Percentiles rank a stretch among this genome's conserved stretches.
Conservation (phyloP, 305 asterid genomes). For the Vinca major region DNA sequence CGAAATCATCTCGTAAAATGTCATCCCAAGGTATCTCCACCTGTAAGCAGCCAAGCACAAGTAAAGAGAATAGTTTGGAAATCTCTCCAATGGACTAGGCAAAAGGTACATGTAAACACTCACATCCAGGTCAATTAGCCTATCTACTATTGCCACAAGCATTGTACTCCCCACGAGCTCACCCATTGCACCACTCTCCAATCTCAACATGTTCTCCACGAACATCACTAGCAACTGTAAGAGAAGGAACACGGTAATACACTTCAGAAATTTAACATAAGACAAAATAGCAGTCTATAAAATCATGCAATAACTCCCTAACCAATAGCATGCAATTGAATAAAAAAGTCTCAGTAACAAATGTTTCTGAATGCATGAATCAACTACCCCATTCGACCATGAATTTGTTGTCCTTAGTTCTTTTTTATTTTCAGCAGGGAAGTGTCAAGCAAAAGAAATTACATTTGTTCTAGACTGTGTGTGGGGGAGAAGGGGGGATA, state of each 20-base stretch:
- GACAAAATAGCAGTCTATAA: neutral
- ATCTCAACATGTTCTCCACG: slow-evolving; percentile 78
- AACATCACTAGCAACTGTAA: slow-evolving; percentile 52
- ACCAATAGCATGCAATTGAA: neutral
- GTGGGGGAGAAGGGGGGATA: slow-evolving; percentile 8
- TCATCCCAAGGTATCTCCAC: slow-evolving; percentile 84
- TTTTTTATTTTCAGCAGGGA: neutral
- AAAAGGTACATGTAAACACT: slow-evolving; percentile 24
- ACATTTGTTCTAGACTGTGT: no score
- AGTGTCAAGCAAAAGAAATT: neutral
- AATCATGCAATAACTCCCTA: neutral
- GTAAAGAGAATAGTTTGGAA: slow-evolving; percentile 2
- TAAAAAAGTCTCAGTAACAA: neutral
- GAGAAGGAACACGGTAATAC: neutral
- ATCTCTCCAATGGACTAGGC: slow-evolving; percentile 5
- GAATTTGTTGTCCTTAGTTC: neutral
- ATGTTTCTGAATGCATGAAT: neutral
- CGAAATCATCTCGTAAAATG: slow-evolving; percentile 65
- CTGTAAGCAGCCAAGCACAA: slow-evolving; percentile 27
- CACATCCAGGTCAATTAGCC: slow-evolving; percentile 79
- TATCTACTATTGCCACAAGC: slow-evolving; percentile 53
- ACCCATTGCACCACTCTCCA: slow-evolving; percentile 63
- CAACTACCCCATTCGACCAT: neutral
- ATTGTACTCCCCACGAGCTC: slow-evolving; percentile 59
- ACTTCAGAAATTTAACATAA: neutral